These are phyloP conservation scores for Coleophoma eucalyptorum DNA, from an alignment of 2,329 filamentous ascomycete species.

Conservation along the genomic window DNA sequence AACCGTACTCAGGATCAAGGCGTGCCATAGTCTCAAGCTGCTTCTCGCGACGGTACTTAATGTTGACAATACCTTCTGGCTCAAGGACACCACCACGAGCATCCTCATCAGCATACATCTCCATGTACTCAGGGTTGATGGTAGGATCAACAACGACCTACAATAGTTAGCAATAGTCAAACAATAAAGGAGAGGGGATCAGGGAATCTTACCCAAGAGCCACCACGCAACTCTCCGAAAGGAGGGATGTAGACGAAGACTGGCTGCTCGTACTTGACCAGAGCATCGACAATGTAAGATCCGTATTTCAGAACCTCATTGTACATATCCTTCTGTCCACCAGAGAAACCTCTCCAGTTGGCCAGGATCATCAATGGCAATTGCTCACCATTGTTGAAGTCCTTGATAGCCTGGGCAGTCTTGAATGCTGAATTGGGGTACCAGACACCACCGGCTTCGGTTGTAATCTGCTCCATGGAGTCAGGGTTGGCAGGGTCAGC, in stretches of 20 bases:
- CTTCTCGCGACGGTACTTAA: constrained; percentile 97
- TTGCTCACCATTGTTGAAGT: constrained; percentile 99
- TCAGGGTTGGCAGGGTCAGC: constrained; percentile 97
- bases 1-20: constrained; percentile 77
- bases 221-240: constrained; percentile 93
- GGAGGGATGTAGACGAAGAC: constrained; percentile 99
- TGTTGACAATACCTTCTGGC: constrained; percentile 95
- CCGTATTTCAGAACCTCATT: constrained; percentile 99
- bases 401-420: constrained; percentile 96
- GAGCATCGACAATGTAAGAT: constrained; percentile 96
- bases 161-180: constrained; percentile 26
- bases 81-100: constrained; percentile 95
- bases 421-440: constrained; percentile 99
- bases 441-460: constrained; percentile 98
- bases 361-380: constrained; percentile 97
- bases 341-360: constrained; percentile 99
- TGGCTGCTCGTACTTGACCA: constrained; percentile 98
- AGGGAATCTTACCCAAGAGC: constrained; percentile 70
- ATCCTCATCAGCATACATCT: constrained; percentile 98
- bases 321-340: constrained; percentile 99
- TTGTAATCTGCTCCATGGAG: constrained; percentile 91
- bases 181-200: background rate
- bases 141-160: constrained; percentile 94
- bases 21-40: constrained; percentile 97
- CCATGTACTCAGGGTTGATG: constrained; percentile 95